Evolutionary conservation across 148 eudicot genomes (phyloP).

Genomic region (Hydrangea macrophylla): DNA sequence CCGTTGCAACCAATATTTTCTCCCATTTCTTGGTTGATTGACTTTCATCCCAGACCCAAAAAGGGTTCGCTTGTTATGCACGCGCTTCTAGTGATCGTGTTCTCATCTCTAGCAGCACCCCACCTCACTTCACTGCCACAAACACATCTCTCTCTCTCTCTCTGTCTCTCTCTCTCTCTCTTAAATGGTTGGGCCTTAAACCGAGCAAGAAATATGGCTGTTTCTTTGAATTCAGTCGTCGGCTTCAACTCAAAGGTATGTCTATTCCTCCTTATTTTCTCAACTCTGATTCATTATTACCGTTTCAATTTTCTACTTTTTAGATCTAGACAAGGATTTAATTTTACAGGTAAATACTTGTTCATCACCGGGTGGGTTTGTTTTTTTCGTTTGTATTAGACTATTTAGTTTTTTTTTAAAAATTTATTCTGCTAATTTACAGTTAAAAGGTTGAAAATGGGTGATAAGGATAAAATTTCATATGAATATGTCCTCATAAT

Average conservation of each 20-base stretch:
- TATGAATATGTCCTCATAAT: neutral
- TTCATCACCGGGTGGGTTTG: neutral
- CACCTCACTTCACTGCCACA: constrained; percentile 20
- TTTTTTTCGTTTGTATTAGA: neutral
- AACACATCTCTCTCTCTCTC: constrained; percentile 11
- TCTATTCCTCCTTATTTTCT: constrained; percentile 6
- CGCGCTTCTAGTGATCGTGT: neutral
- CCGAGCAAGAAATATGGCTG: constrained; percentile 35
- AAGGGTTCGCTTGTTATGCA: neutral
- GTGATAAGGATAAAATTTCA: too few species aligned
- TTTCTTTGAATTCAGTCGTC: constrained; percentile 54
- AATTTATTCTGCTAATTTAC: neutral
- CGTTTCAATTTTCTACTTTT: too few species aligned
- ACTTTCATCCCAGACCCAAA: too few species aligned
- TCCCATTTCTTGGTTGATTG: too few species aligned
- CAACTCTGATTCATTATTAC: neutral
- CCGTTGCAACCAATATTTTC: too few species aligned
- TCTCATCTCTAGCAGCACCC: constrained; percentile 7
- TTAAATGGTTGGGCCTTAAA: constrained; percentile 37
- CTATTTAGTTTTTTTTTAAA: neutral
- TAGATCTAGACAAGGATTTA: too few species aligned
- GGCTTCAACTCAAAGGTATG: constrained; percentile 36
- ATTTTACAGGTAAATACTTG: too few species aligned
- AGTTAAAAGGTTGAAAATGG: neutral
- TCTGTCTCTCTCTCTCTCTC: constrained; percentile 8